phyloP scores from a whole-genome alignment of 2,329 filamentous ascomycete genomes.

The Talaromyces sp. region DNA sequence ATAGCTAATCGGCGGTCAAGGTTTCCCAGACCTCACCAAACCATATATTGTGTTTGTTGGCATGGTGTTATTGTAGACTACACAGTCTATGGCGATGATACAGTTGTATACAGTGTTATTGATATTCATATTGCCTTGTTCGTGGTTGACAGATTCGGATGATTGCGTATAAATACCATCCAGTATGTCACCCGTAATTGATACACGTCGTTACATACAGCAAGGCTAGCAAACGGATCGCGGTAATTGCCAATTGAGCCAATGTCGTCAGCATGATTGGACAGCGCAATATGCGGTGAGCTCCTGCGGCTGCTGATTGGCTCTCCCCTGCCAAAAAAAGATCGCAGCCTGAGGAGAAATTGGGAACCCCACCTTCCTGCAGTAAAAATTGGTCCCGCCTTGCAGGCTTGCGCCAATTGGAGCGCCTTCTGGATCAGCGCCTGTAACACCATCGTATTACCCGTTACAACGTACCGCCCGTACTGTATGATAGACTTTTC shows the following conservation, averaged over 20 bases:
- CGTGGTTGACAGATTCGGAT: not conserved
- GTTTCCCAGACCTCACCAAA: not conserved
- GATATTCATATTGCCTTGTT: not conserved
- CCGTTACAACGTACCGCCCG: not conserved
- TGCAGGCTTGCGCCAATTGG: slow-evolving; percentile 11
- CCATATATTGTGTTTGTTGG: not conserved
- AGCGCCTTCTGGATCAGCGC: slow-evolving; percentile 6
- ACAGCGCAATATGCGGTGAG: slow-evolving; percentile 21
- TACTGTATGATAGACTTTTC: slow-evolving; percentile 16
- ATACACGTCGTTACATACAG: slow-evolving; percentile 1
- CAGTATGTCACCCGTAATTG: not conserved
- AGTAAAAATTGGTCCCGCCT: slow-evolving; percentile 5
- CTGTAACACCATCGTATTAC: not conserved
- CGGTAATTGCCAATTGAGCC: slow-evolving; percentile 7
- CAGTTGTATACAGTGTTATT: not conserved
- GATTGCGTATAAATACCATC: not conserved
- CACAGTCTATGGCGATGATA: not conserved
- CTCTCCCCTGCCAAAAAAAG: slow-evolving; percentile 24
- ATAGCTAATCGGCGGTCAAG: slow-evolving; percentile 28
- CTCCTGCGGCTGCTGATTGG: slow-evolving; percentile 17
- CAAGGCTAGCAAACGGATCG: not conserved
- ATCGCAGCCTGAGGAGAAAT: slow-evolving; percentile 27
- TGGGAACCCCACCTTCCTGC: slow-evolving; percentile 19
- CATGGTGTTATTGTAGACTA: not conserved
- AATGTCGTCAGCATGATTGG: slow-evolving; percentile 1